Percentiles rank a stretch among this genome's conserved stretches.
phyloP scores from a whole-genome alignment of 2,329 filamentous ascomycete species.

The Calonectria naviculata region DNA sequence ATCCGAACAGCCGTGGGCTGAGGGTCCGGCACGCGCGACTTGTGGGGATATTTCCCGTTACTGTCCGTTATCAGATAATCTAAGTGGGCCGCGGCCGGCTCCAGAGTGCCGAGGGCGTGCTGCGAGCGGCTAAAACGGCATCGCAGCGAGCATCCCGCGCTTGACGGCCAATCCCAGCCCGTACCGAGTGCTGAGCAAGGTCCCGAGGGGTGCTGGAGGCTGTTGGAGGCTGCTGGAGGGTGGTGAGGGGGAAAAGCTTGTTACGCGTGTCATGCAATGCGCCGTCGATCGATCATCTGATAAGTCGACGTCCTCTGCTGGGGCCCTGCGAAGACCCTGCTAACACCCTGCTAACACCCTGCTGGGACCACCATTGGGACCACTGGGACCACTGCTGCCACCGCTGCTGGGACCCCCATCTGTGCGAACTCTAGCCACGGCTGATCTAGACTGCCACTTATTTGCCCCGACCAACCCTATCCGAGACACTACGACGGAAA shows the following conservation, averaged over 20 bases:
- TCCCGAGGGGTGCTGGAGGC: too few species aligned
- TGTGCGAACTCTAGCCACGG: neutral
- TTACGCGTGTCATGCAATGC: neutral
- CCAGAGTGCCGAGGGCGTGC: neutral
- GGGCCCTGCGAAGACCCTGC: too few species aligned
- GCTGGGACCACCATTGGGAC: too few species aligned
- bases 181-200: too few species aligned
- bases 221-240: too few species aligned
- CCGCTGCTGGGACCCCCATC: neutral
- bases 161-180: slow-evolving; percentile 12
- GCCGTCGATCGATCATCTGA: slow-evolving; percentile 21
- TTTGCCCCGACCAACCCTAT: neutral
- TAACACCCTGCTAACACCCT: too few species aligned
- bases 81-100: slow-evolving; percentile 6
- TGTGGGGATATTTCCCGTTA: neutral
- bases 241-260: too few species aligned
- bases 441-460: slow-evolving; percentile 3
- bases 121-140: slow-evolving; percentile 21
- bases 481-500: neutral
- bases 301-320: neutral
- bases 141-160: neutral
- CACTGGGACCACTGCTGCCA: too few species aligned
- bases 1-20: slow-evolving; percentile 21
- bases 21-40: slow-evolving; percentile 5
- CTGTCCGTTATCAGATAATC: slow-evolving; percentile 26